Evolutionary conservation across 2,329 filamentous ascomycete genomes (phyloP).

Genomic region (Fusarium fujikuroi): DNA sequence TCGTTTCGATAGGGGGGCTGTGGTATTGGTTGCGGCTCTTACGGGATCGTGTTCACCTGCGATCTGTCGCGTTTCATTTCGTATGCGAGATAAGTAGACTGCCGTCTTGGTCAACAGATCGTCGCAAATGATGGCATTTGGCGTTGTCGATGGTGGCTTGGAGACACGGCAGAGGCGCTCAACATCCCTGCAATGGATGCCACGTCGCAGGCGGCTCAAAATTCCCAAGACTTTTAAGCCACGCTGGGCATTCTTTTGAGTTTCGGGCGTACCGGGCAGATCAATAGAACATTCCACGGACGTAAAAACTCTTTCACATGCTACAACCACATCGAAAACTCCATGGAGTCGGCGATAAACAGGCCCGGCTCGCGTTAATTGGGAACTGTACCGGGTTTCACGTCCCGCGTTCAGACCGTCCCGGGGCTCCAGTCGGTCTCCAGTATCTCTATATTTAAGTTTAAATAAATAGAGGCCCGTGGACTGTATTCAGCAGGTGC

Average conservation of each 20-base stretch:
- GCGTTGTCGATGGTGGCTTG: neutral
- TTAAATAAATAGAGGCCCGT: neutral
- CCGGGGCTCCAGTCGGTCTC: neutral
- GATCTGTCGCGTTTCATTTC: slow-evolving; percentile 21
- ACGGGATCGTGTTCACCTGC: neutral
- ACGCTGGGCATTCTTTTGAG: neutral
- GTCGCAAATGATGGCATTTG: neutral
- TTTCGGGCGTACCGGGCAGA: neutral
- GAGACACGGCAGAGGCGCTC: neutral
- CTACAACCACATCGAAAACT: neutral
- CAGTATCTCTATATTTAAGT: neutral
- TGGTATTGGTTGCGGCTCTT: neutral
- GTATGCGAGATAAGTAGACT: slow-evolving; percentile 14
- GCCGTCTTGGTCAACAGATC: neutral
- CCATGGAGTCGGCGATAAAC: neutral
- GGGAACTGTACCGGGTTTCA: neutral
- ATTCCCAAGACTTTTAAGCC: neutral
- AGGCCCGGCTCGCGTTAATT: neutral
- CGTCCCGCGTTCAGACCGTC: neutral
- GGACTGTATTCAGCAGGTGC: neutral
- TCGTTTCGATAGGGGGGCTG: slow-evolving; percentile 10
- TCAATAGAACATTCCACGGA: neutral
- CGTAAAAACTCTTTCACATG: neutral
- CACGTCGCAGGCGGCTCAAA: neutral
- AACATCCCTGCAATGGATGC: neutral